phyloP scores from a whole-genome alignment of 768 basidiomycete genomes.

The Amanita molliuscula region DNA sequence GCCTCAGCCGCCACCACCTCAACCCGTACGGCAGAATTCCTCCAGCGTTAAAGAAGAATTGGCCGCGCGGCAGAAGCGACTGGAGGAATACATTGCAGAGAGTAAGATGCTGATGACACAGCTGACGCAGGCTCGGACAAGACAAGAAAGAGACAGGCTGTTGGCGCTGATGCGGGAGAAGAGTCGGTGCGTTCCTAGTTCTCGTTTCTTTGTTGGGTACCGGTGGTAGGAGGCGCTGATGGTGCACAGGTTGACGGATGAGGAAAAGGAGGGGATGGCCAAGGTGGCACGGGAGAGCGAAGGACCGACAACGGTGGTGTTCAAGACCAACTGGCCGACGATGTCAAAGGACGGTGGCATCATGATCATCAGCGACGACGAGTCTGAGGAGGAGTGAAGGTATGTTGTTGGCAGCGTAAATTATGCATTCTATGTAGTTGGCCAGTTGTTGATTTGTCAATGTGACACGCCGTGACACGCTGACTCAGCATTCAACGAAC shows the following conservation, averaged over 20 bases:
- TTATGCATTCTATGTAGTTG: neutral
- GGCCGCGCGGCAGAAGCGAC: slow-evolving; percentile 34
- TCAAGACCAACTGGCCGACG: slow-evolving; percentile 34
- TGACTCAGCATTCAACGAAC: slow-evolving; percentile 29
- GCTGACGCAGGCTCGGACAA: slow-evolving; percentile 33
- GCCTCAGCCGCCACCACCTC: neutral
- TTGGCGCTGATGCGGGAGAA: slow-evolving; percentile 36
- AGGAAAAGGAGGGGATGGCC: slow-evolving; percentile 9
- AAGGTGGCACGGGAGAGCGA: neutral
- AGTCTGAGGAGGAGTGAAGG: slow-evolving; percentile 18
- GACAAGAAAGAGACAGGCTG: slow-evolving; percentile 40
- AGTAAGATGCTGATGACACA: slow-evolving; percentile 40
- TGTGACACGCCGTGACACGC: slow-evolving; percentile 10
- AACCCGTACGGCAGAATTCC: neutral
- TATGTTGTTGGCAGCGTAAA: neutral
- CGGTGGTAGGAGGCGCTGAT: neutral
- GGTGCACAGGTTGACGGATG: slow-evolving; percentile 26
- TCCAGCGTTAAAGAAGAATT: slow-evolving; percentile 20
- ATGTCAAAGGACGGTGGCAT: slow-evolving; percentile 29
- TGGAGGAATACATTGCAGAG: slow-evolving; percentile 43
- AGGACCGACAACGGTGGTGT: neutral
- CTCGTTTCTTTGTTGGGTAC: slow-evolving; percentile 12
- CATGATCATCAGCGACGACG: slow-evolving; percentile 42
- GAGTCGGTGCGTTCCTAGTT: slow-evolving; percentile 37
- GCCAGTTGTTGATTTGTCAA: neutral